phyloP scores from a whole-genome alignment of 208 protist genomes.

The Crithidia brevicula region DNA sequence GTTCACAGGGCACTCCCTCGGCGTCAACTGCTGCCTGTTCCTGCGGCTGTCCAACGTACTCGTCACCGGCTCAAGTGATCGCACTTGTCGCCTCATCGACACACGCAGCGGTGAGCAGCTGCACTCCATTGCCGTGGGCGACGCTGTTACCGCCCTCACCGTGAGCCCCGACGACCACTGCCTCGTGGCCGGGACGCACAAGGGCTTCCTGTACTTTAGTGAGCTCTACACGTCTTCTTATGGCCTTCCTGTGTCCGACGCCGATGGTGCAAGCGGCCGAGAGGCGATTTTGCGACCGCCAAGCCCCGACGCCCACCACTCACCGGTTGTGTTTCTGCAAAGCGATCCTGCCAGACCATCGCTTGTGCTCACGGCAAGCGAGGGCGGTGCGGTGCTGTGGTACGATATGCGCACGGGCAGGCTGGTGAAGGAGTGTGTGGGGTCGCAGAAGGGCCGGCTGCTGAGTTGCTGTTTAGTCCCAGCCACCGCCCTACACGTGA shows the following conservation, averaged over 20 bases:
- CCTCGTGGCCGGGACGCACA: slow-evolving; percentile 56
- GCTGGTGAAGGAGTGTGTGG: slow-evolving; percentile 51
- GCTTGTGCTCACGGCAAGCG: slow-evolving; percentile 52
- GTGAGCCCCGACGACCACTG: slow-evolving; percentile 43
- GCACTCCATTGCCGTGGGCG: slow-evolving; percentile 56
- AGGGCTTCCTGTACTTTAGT: slow-evolving; percentile 67
- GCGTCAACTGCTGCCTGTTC: slow-evolving; percentile 69
- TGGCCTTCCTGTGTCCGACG: not conserved
- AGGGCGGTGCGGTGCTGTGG: slow-evolving; percentile 61
- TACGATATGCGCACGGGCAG: slow-evolving; percentile 45
- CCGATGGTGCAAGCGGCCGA: slow-evolving; percentile 1
- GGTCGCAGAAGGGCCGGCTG: slow-evolving; percentile 38
- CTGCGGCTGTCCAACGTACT: slow-evolving; percentile 50
- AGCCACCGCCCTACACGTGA: slow-evolving; percentile 11
- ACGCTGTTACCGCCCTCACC: slow-evolving; percentile 55
- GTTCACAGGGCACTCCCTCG: slow-evolving; percentile 77
- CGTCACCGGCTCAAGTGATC: slow-evolving; percentile 70
- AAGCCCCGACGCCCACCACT: slow-evolving; percentile 58
- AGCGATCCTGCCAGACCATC: slow-evolving; percentile 26
- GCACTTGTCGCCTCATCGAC: slow-evolving; percentile 76
- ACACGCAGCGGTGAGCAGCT: slow-evolving; percentile 53
- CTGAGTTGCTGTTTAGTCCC: slow-evolving; percentile 49
- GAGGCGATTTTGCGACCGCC: slow-evolving; percentile 41
- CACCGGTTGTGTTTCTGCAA: slow-evolving; percentile 61
- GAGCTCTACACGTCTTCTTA: slow-evolving; percentile 17